Conservation (phyloP, 2,329 filamentous ascomycete genomes). For the Fusarium buxicola region DNA sequence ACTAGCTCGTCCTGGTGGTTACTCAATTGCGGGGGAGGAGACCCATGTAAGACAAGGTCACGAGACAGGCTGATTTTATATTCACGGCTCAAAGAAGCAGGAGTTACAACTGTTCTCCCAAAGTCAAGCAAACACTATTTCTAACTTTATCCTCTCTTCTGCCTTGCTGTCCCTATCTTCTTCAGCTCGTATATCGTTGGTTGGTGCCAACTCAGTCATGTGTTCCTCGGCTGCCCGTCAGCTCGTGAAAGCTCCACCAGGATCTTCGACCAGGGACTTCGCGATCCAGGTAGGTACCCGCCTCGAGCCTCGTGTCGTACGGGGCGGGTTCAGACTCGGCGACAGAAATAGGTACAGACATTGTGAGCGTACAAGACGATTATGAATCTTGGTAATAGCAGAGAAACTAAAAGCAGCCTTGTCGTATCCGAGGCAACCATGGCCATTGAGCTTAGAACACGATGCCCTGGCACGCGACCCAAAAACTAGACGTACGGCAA, state of each 20-base stretch:
- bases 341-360: neutral
- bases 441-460: neutral
- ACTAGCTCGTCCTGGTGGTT: neutral
- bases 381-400: too few relatives aligned
- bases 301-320: conserved; percentile 1
- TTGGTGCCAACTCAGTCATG: neutral
- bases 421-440: conserved; percentile 6
- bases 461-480: neutral
- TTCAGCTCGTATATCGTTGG: neutral
- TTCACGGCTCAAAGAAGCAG: neutral
- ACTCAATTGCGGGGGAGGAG: conserved; percentile 33
- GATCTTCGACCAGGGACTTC: neutral
- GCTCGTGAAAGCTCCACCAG: conserved; percentile 15
- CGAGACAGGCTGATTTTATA: neutral
- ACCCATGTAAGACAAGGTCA: neutral
- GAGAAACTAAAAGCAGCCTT: neutral
- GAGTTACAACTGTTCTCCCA: neutral
- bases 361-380: neutral
- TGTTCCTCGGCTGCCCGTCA: neutral
- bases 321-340: neutral
- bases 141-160: neutral
- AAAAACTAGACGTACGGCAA: neutral
- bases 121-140: neutral
- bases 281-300: conserved; percentile 18
- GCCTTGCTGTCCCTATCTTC: neutral